Conservation (phyloP, 495 filamentous ascomycete genomes). For the Penicillium cataractarum region DNA sequence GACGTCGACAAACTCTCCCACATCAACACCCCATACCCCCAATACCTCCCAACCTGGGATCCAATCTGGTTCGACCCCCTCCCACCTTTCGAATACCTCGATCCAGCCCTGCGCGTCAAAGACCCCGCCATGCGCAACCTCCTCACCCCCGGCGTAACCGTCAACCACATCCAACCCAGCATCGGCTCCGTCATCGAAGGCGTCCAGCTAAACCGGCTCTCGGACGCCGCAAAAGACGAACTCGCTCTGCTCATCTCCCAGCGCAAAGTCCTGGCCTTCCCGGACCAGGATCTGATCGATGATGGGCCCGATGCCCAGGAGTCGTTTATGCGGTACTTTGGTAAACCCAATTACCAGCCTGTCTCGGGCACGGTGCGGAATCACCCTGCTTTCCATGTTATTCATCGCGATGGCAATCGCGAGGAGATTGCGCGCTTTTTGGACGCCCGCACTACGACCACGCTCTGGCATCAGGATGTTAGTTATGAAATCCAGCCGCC, state of each 20-base stretch:
- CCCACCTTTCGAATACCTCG: slow-evolving; percentile 60
- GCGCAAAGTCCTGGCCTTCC: slow-evolving; percentile 79
- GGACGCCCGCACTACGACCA: slow-evolving; percentile 57
- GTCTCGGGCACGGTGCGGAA: slow-evolving; percentile 56
- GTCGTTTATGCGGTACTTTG: slow-evolving; percentile 59
- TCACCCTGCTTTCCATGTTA: slow-evolving; percentile 62
- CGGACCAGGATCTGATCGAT: slow-evolving; percentile 70
- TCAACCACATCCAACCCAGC: slow-evolving; percentile 67
- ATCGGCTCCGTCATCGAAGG: slow-evolving; percentile 75
- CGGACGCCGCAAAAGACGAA: slow-evolving; percentile 73
- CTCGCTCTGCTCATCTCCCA: slow-evolving; percentile 74
- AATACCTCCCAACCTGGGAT: slow-evolving; percentile 68
- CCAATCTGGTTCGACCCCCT: slow-evolving; percentile 62
- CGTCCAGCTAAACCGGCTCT: slow-evolving; percentile 70
- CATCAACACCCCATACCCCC: slow-evolving; percentile 55
- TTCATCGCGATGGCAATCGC: slow-evolving; percentile 61
- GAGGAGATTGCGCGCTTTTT: slow-evolving; percentile 59
- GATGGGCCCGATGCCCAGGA: slow-evolving; percentile 66
- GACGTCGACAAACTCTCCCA: slow-evolving; percentile 44
- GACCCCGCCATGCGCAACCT: slow-evolving; percentile 62
- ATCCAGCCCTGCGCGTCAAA: slow-evolving; percentile 59
- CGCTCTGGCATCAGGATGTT: slow-evolving; percentile 64
- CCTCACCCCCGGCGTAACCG: slow-evolving; percentile 48
- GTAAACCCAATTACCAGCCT: slow-evolving; percentile 64
- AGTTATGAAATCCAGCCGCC: slow-evolving; percentile 63